Conservation (phyloP, 345 rosid species). For the Clausena lansium region DNA sequence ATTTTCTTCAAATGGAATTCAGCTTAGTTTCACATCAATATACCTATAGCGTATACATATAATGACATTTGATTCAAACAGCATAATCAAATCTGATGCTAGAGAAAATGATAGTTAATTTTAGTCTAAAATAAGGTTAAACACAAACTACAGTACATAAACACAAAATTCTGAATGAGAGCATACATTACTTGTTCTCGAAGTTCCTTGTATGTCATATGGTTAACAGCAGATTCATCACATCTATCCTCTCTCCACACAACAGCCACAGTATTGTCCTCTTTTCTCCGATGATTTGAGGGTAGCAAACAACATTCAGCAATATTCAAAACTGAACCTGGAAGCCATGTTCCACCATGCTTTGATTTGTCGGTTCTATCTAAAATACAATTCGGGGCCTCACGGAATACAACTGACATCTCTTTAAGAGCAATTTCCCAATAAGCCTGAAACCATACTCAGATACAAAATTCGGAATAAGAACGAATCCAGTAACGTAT, state of each 20-base stretch:
- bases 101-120: background rate
- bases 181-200: slow-evolving; percentile 83
- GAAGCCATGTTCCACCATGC: slow-evolving; percentile 73
- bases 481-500: background rate
- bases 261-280: slow-evolving; percentile 57
- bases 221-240: slow-evolving; percentile 47
- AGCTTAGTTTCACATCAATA: no score
- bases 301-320: slow-evolving; percentile 82
- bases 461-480: slow-evolving; percentile 13
- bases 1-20: no score
- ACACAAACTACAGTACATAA: background rate
- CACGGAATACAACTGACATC: slow-evolving; percentile 54
- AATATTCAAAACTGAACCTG: slow-evolving; percentile 65
- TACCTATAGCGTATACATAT: no score
- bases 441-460: slow-evolving; percentile 48
- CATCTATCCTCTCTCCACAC: slow-evolving; percentile 77
- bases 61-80: background rate
- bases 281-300: slow-evolving; percentile 46
- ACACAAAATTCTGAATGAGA: background rate
- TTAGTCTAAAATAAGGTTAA: background rate
- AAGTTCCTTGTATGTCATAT: slow-evolving; percentile 60
- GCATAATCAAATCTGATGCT: background rate
- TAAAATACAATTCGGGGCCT: slow-evolving; percentile 67
- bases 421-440: slow-evolving; percentile 68
- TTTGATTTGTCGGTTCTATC: slow-evolving; percentile 50